phyloP scores from a whole-genome alignment of 2,329 filamentous ascomycete genomes.

The Colletotrichum musicola region DNA sequence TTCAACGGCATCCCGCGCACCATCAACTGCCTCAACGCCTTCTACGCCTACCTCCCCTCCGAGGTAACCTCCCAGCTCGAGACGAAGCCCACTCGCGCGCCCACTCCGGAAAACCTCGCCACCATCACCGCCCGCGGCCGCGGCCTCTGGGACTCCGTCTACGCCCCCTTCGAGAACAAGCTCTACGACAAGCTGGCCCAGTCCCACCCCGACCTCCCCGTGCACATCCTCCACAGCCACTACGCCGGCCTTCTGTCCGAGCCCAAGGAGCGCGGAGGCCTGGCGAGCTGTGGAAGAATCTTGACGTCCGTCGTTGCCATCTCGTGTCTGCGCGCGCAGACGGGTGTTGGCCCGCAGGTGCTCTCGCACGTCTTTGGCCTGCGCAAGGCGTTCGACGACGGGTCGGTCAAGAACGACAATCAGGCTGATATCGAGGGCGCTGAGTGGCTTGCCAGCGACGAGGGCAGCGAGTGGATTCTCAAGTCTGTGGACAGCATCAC shows the following conservation, averaged over 20 bases:
- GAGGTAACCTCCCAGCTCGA: slow-evolving; percentile 67
- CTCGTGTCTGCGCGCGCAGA: slow-evolving; percentile 81
- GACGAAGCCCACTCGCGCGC: slow-evolving; percentile 66
- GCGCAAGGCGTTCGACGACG: slow-evolving; percentile 80
- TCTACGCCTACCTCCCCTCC: slow-evolving; percentile 72
- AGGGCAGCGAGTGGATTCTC: slow-evolving; percentile 62
- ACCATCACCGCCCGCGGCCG: slow-evolving; percentile 70
- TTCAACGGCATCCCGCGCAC: slow-evolving; percentile 87
- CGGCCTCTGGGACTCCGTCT: slow-evolving; percentile 81
- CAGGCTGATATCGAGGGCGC: slow-evolving; percentile 49
- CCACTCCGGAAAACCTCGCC: slow-evolving; percentile 66
- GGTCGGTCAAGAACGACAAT: slow-evolving; percentile 57
- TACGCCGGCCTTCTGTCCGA: slow-evolving; percentile 82
- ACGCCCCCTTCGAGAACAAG: slow-evolving; percentile 79
- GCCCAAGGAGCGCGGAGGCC: slow-evolving; percentile 62
- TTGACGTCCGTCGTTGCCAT: slow-evolving; percentile 81
- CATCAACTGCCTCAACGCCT: slow-evolving; percentile 84
- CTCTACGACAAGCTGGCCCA: slow-evolving; percentile 77
- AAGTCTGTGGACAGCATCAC: slow-evolving; percentile 58
- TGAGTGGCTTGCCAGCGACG: slow-evolving; percentile 59
- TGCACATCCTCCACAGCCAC: slow-evolving; percentile 81
- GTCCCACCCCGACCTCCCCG: slow-evolving; percentile 85
- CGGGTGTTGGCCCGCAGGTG: slow-evolving; percentile 86
- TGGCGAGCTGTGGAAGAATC: slow-evolving; percentile 73
- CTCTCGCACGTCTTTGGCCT: slow-evolving; percentile 85